Conservation (phyloP, 257 asterid species). For the Verbena officinalis region DNA sequence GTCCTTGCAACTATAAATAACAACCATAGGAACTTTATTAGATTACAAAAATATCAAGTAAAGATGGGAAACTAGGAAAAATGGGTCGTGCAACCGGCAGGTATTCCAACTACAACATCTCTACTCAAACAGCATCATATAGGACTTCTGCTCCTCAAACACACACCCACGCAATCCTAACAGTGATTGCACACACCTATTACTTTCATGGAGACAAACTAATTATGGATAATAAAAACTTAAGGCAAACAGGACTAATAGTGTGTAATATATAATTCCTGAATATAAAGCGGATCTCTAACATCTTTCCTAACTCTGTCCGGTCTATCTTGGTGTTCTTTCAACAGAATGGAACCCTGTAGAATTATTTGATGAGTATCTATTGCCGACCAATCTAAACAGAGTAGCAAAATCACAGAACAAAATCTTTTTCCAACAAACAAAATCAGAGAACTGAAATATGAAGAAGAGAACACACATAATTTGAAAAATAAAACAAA, state of each 20-base stretch:
- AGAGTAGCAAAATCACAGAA: neutral
- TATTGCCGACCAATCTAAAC: neutral
- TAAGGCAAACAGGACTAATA: neutral
- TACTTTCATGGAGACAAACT: conserved; percentile 11
- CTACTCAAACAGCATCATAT: conserved; percentile 11
- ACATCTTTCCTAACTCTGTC: neutral
- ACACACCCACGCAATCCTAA: conserved; percentile 18
- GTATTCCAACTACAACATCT: neutral
- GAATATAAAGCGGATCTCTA: conserved; percentile 12
- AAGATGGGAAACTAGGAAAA: conserved; percentile 17
- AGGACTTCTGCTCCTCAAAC: conserved; percentile 10
- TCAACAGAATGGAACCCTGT: neutral
- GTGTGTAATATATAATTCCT: neutral
- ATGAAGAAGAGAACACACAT: conserved; percentile 3
- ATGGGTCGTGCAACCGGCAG: neutral
- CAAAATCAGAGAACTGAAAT: conserved; percentile 8
- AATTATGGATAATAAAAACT: neutral
- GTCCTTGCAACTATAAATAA: conserved; percentile 62
- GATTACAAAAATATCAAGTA: conserved; percentile 13
- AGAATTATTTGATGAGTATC: neutral
- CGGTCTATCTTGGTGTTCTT: neutral
- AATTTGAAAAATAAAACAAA: neutral
- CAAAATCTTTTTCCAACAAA: neutral
- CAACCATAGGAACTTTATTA: conserved; percentile 23
- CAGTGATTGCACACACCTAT: neutral